Conservation (phyloP, 306 rosid species). For the Cyamopsis tetragonoloba region DNA sequence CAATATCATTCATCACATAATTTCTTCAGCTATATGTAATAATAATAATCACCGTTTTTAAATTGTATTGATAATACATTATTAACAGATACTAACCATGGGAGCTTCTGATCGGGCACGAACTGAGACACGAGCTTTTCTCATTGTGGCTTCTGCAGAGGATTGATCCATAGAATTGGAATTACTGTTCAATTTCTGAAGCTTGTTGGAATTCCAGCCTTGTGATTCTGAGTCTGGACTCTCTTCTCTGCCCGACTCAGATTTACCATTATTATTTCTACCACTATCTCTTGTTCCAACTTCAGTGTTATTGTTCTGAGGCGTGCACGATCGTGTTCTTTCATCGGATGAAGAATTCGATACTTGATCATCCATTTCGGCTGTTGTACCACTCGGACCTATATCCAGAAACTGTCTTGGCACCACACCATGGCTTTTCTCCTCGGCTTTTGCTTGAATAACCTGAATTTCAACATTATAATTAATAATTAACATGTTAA, state of each 20-base stretch:
- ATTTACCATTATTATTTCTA: conserved; percentile 39
- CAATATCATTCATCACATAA: background rate
- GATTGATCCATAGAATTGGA: conserved; percentile 49
- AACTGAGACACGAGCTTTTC: conserved; percentile 96
- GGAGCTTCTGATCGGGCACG: conserved; percentile 97
- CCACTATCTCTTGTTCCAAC: conserved; percentile 1
- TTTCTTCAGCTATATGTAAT: conserved; percentile 14
- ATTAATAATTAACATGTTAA: background rate
- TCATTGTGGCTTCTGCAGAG: conserved; percentile 79
- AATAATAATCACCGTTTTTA: no score
- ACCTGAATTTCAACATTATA: conserved; percentile 34
- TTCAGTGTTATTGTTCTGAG: conserved; percentile 39
- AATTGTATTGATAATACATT: background rate
- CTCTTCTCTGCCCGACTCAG: conserved; percentile 51
- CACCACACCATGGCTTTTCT: conserved; percentile 33
- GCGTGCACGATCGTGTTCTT: conserved; percentile 65
- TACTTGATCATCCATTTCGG: conserved; percentile 40
- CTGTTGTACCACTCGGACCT: conserved; percentile 44
- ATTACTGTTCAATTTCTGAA: conserved; percentile 34
- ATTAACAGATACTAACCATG: conserved; percentile 43
- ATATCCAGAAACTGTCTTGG: conserved; percentile 66
- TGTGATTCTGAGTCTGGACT: conserved; percentile 73
- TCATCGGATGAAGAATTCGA: conserved; percentile 75
- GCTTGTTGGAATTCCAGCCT: conserved; percentile 66
- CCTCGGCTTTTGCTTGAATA: conserved; percentile 43